Base-by-base conservation (phyloP, 2,329 filamentous ascomycete genomes). In the Paracorniculantispora psalliotae region DNA sequence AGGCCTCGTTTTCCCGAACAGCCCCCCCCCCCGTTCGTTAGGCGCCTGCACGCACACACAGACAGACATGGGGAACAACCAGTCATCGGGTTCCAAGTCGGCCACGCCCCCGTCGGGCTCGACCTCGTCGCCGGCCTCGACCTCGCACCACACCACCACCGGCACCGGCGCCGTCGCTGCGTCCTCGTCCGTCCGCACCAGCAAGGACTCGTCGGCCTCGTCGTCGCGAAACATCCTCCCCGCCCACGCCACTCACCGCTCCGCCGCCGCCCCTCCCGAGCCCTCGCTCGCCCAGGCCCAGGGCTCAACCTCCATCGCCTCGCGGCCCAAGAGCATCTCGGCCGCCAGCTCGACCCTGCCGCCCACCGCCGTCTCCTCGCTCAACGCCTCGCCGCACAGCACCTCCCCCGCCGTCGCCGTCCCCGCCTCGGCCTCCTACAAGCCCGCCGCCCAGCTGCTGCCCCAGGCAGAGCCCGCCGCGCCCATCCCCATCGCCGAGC, bases 281-380 rank as follows among this genome's bases (percentile, higher is more conserved):
- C 79, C 81, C 56, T 86, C 84, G 53, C 78, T 84, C 62, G 79
- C 83, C 63, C 82, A 84, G 71, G 84, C 83, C 53, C 79, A 81
- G 59, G 82, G 82, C 65, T 83, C 81, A 59, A 82, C 79, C 62
- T 76, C 76, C 62, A 74, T 75, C 67, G 73, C 72, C 51, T 77
- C 75, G 66, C 73, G 74, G 9, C 71, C 75, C 59, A 78, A 76
- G 66, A 77, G 75, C 46, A 60, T 60, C 35, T 57, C 55, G 13
- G 55, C 55, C 47, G 47, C 47, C 55, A 57, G 55, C 55, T 47
- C 57, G 30, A 54, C 41, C 68, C 69, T 79, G 62, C 79, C 80
- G 59, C 71, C 77, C 55, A 79, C 77, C 28, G 77, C 79, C 63
- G 75, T 80, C 62, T 78, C 78, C 53, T 79, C 77, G 60, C 73